Base-by-base conservation (phyloP, 495 filamentous ascomycete species). In the Talaromyces ruber region DNA sequence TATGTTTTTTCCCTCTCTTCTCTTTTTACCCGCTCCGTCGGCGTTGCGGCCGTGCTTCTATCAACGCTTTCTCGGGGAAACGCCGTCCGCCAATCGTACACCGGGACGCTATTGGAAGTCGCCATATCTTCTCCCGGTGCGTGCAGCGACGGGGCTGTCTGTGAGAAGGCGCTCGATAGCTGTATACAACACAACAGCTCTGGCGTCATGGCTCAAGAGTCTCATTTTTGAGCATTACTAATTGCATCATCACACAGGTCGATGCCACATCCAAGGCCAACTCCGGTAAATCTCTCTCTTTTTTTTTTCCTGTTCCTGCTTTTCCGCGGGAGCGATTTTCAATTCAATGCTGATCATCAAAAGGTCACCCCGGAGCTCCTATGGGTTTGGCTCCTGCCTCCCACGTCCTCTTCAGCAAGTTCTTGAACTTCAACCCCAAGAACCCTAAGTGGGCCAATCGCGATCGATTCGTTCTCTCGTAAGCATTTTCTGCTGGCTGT, bases 361-460 rank as follows among this genome's bases (percentile, higher is more conserved):
- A 32, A 60, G 94, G 94, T 71, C 94, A 99, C 81, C 94, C 94
- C 73, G 94, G 94, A 82, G 94, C 94, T 69, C 94, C 94, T 67
- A 99, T 99, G 93, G 93, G 93, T 79, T 91, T 98, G 94, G 94
- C 94, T 70, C 94, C 95, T 53, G 86, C 93, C 69, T 86, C 94
- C 76, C 94, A 99, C 84, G 89, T 99, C 71, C 88, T 99, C 67
- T 99, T 91, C 82, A 96, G 96, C 84, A 93, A 91, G 76, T 92
- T 97, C 84, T 92, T 99, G 94, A 94, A 77, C 70, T 99, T 97
- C 84, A 99, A 99, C 87, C 94, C 94, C 64, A 92, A 96, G 86
- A 97, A 96, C 84, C 92, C 95, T 60, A 82, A 93, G 64, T 99
- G 92, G 93, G 70, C 89, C 67, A 98, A 98, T 84, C 87, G 94